Percentiles rank a stretch among this genome's conserved stretches.
These are phyloP conservation scores for Seiridium cupressi DNA, from an alignment of 2,329 filamentous ascomycete species.

Conservation along the genomic window DNA sequence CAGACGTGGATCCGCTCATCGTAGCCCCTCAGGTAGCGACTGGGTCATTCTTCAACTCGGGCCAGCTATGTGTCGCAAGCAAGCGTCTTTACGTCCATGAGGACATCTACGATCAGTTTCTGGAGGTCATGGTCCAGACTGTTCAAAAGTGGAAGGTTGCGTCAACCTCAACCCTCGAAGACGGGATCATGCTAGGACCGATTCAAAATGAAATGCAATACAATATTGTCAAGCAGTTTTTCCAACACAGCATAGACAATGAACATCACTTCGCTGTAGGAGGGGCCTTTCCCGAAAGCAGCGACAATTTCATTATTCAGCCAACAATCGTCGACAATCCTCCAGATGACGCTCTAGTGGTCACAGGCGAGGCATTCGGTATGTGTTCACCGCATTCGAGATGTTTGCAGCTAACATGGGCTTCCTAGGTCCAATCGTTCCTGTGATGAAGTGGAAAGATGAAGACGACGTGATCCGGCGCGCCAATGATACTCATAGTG, in stretches of 20 bases:
- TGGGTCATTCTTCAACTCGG: slow-evolving; percentile 4
- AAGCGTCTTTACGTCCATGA: slow-evolving; percentile 7
- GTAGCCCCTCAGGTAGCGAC: slow-evolving; percentile 4
- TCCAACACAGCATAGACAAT: slow-evolving; percentile 18
- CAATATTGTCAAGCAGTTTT: slow-evolving; percentile 20
- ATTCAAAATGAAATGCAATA: slow-evolving; percentile 21
- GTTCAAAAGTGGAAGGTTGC: slow-evolving; percentile 3
- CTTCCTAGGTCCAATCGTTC: slow-evolving; percentile 33
- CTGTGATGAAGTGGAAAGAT: slow-evolving; percentile 38
- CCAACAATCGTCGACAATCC: slow-evolving; percentile 22
- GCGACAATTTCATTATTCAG: slow-evolving; percentile 11
- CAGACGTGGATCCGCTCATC: slow-evolving; percentile 41
- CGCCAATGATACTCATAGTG: slow-evolving; percentile 47
- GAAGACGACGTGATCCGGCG: slow-evolving; percentile 42
- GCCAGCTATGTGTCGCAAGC: slow-evolving; percentile 5
- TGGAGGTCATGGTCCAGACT: slow-evolving; percentile 37
- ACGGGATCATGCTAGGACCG: slow-evolving; percentile 14
- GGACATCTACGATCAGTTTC: slow-evolving; percentile 28
- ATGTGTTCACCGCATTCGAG: neutral
- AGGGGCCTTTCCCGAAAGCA: neutral
- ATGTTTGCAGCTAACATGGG: neutral
- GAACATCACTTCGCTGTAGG: slow-evolving; percentile 17
- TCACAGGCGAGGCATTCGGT: slow-evolving; percentile 20
- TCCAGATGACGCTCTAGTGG: slow-evolving; percentile 18
- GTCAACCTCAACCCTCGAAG: slow-evolving; percentile 1